phyloP scores from a whole-genome alignment of 495 filamentous ascomycete genomes.

The Gamarada debralockiae region DNA sequence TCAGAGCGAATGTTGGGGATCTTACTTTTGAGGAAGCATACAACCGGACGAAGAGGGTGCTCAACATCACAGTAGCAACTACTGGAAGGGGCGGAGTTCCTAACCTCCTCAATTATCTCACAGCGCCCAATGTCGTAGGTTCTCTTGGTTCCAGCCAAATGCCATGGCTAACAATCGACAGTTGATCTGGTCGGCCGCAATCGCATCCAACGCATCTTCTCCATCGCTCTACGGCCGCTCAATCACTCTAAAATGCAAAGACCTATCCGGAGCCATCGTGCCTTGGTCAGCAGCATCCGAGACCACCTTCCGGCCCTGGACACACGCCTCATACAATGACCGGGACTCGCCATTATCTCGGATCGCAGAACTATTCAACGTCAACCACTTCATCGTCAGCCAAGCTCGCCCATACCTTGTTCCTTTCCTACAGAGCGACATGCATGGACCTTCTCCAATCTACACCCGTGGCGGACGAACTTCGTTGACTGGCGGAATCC shows the following conservation, averaged over 20 bases:
- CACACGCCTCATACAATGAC: conserved; percentile 63
- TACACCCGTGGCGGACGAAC: conserved; percentile 53
- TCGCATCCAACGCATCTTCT: conserved; percentile 84
- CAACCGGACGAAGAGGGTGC: conserved; percentile 73
- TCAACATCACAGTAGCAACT: conserved; percentile 89
- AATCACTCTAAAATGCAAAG: conserved; percentile 77
- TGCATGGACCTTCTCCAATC: conserved; percentile 65
- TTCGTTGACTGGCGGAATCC: conserved; percentile 57
- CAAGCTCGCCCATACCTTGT: conserved; percentile 76
- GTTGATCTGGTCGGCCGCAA: conserved; percentile 89
- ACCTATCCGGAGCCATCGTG: conserved; percentile 68
- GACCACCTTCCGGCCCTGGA: conserved; percentile 65
- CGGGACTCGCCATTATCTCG: conserved; percentile 77
- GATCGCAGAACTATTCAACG: conserved; percentile 89
- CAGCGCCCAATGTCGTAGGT: conserved; percentile 88
- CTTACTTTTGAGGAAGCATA: conserved; percentile 95
- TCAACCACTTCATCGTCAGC: conserved; percentile 82
- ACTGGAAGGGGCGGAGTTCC: conserved; percentile 72
- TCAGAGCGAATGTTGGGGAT: conserved; percentile 81
- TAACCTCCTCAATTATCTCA: conserved; percentile 87
- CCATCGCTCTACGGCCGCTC: conserved; percentile 56
- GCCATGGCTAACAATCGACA: conserved; percentile 21
- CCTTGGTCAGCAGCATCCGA: conserved; percentile 73
- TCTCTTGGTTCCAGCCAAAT: background rate
- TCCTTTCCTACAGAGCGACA: conserved; percentile 80